Evolutionary conservation across 495 filamentous ascomycete species (phyloP), one percentile per base, ranked within the genome.

Genomic region (Xylaria intraflava): DNA sequence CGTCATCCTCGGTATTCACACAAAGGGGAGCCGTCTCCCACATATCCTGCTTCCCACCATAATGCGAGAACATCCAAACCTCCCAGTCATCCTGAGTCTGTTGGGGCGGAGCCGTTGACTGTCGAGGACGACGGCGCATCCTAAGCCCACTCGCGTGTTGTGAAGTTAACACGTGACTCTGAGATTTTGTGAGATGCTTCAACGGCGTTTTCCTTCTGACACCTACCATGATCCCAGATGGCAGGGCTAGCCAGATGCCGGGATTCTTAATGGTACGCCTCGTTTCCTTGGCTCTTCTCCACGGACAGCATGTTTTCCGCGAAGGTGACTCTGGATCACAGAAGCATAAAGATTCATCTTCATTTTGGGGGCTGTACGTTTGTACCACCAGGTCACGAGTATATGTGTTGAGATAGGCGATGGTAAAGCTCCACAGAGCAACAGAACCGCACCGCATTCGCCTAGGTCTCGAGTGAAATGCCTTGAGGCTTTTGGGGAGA

Each of bases 21-120:
- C 69, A 64, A 14, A 78, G 62, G 10, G 67, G 69, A 10, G 49
- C 46, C 0, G 67, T 68, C 49, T 77, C 74, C 56, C 69, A 69
- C 1, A 56, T 61, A 17, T 65, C 61, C 19, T 67, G 58, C 12
- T 61, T 61, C 23, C 56, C 49, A 35, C 69, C 70, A 11, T 68
- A 69, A 51, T 70, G 68, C 19, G 78, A 76, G 45, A 86, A 72
- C 9, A 75, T 78, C 82, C 84, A 89, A 1, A 78, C 79, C 62
- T 88, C 83, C 84, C 84, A 89, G 16, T 68, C 71, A 39, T 75
- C 71, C 27, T 74, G 59, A 16, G 53, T 12, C 19, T 42, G 49
- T 22, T 56, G 51, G 29, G 49, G 31, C 46, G 55, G 49, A 43
- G 56, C 46, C n/a, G 42, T 29, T 27, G 26, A 29, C 26, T 41